These are phyloP conservation scores for Polygonum aviculare DNA, from an alignment of 148 eudicot genomes.

Conservation along the genomic window DNA sequence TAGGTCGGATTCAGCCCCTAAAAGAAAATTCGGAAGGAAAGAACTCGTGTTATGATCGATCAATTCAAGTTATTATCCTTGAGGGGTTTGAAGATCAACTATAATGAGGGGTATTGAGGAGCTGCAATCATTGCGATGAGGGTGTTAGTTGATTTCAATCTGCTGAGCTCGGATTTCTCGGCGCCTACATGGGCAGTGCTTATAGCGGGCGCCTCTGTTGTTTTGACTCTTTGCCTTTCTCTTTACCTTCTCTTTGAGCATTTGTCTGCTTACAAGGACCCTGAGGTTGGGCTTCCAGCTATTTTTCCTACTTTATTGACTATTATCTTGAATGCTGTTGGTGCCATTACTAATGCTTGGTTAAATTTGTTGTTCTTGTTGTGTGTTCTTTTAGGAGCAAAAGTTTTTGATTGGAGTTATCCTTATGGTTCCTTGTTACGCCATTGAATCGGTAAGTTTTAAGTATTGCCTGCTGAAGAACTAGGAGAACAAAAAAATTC, in stretches of 20 bases:
- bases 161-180: conserved; percentile 21
- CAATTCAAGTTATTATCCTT: background rate
- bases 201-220: conserved; percentile 55
- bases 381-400: conserved; percentile 61
- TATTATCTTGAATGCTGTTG: background rate
- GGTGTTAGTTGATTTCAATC: conserved; percentile 17
- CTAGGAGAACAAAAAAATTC: background rate
- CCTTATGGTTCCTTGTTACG: conserved; percentile 94
- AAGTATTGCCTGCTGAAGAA: background rate
- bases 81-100: conserved; percentile 10
- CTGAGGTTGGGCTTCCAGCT: conserved; percentile 50
- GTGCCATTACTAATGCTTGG: background rate
- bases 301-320: background rate
- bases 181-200: conserved; percentile 75
- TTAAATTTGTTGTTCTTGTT: conserved; percentile 3
- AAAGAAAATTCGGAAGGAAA: background rate
- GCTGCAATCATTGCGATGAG: background rate
- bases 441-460: conserved; percentile 85
- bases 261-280: conserved; percentile 79
- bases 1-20: background rate
- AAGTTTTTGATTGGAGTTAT: conserved; percentile 92
- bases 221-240: conserved; percentile 61
- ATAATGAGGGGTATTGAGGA: conserved; percentile 20
- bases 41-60: background rate
- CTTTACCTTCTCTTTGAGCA: conserved; percentile 80